Evolutionary conservation across 805 yeast genomes (phyloP).

Genomic region (Zygoascus biomembranicola): DNA sequence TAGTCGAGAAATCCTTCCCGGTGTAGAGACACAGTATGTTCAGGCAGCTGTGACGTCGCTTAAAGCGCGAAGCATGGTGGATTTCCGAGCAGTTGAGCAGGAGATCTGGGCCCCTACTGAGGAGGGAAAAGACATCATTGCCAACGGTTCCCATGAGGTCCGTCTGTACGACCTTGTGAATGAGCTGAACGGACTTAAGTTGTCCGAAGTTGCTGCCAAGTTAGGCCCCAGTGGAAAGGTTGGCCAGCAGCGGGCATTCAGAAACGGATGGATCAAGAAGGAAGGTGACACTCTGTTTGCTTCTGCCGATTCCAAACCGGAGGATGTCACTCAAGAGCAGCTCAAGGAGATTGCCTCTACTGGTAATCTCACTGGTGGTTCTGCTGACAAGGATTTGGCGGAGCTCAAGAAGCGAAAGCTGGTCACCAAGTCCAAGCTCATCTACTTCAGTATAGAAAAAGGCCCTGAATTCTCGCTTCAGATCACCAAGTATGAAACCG

Average conservation of each 20-base stretch:
- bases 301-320: constrained; percentile 39
- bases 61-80: constrained; percentile 74
- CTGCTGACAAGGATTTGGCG: constrained; percentile 54
- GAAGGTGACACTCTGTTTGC: constrained; percentile 73
- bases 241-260: constrained; percentile 97
- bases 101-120: constrained; percentile 67
- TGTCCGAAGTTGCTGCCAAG: constrained; percentile 54
- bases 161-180: constrained; percentile 66
- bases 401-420: constrained; percentile 95
- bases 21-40: constrained; percentile 26
- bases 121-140: constrained; percentile 75
- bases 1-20: constrained; percentile 51
- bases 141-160: constrained; percentile 84
- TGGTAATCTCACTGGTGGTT: constrained; percentile 37
- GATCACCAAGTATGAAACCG: constrained; percentile 80
- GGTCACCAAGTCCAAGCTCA: constrained; percentile 56
- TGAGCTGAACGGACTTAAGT: constrained; percentile 70
- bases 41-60: constrained; percentile 79
- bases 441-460: constrained; percentile 68
- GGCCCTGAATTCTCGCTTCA: constrained; percentile 79
- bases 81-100: constrained; percentile 61
- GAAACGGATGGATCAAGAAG: constrained; percentile 91
- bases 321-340: constrained; percentile 59
- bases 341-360: constrained; percentile 48
- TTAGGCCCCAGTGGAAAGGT: constrained; percentile 74